A percentile compares a stretch with the other conserved stretches of the same genome.
phyloP scores from a whole-genome alignment of 768 basidiomycete genomes.

The Collybia mongolica region DNA sequence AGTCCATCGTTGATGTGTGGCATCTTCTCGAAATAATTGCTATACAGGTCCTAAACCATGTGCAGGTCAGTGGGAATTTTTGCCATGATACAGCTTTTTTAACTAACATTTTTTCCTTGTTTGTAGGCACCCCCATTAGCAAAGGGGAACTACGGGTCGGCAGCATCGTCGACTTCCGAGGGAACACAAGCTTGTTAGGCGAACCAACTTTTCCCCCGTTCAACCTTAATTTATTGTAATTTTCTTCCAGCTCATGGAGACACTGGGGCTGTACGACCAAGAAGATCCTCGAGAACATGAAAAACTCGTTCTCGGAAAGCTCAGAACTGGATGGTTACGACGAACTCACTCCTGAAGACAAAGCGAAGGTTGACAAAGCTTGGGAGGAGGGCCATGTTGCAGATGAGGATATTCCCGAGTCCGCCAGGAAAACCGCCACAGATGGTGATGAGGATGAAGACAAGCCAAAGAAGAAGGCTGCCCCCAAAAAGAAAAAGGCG shows the following conservation, averaged over 20 bases:
- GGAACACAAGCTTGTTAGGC: slow-evolving; percentile 63
- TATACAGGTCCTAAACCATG: slow-evolving; percentile 76
- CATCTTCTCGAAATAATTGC: slow-evolving; percentile 13
- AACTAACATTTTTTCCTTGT: slow-evolving; percentile 7
- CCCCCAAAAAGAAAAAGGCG: slow-evolving; percentile 22
- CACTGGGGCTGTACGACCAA: slow-evolving; percentile 88
- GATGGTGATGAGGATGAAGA: slow-evolving; percentile 19
- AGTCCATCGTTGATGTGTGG: slow-evolving; percentile 21
- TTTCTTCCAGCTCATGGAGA: slow-evolving; percentile 62
- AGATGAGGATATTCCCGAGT: slow-evolving; percentile 79
- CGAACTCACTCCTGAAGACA: slow-evolving; percentile 64
- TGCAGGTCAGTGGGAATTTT: slow-evolving; percentile 40
- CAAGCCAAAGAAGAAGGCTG: slow-evolving; percentile 34
- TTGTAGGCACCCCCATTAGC: slow-evolving; percentile 60
- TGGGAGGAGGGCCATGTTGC: slow-evolving; percentile 79
- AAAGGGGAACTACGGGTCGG: slow-evolving; percentile 80
- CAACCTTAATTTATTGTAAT: slow-evolving; percentile 5
- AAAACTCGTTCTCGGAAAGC: slow-evolving; percentile 52
- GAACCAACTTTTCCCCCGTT: slow-evolving; percentile 15
- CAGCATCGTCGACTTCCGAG: slow-evolving; percentile 70
- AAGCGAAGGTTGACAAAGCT: slow-evolving; percentile 69
- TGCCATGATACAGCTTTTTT: slow-evolving; percentile 10
- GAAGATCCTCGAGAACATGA: slow-evolving; percentile 70
- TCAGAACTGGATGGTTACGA: slow-evolving; percentile 87
- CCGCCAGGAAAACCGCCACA: slow-evolving; percentile 54